phyloP scores from a whole-genome alignment of 1,139 yeast genomes.

The Pichia sp. region DNA sequence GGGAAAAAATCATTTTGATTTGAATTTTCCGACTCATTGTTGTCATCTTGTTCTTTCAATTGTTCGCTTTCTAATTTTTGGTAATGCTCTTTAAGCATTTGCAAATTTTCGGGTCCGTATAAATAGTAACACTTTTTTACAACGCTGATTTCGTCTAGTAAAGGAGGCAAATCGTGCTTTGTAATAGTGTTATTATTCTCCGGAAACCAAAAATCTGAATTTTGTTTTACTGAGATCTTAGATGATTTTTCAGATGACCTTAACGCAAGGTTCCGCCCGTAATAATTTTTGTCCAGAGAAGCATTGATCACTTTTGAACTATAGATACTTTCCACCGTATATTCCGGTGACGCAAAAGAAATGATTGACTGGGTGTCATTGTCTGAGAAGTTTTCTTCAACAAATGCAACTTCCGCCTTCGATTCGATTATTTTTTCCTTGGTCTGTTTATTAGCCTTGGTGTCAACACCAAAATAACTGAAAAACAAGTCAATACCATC shows the following conservation, averaged over 20 bases:
- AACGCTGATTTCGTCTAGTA: slow-evolving; percentile 31
- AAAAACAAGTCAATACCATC: slow-evolving; percentile 28
- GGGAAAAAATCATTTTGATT: neutral
- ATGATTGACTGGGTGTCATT: slow-evolving; percentile 41
- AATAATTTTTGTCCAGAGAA: slow-evolving; percentile 12
- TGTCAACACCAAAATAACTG: slow-evolving; percentile 6
- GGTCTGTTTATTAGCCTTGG: neutral
- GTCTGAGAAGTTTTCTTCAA: slow-evolving; percentile 11
- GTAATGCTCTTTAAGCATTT: neutral
- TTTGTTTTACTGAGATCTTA: neutral
- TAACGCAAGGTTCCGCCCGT: neutral
- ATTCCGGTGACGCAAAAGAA: slow-evolving; percentile 50
- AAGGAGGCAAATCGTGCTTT: slow-evolving; percentile 29
- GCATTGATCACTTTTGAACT: slow-evolving; percentile 41
- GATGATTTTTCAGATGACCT: neutral
- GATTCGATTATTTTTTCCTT: neutral
- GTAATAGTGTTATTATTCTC: slow-evolving; percentile 34
- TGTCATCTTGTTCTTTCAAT: neutral
- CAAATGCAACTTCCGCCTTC: neutral
- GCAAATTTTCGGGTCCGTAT: slow-evolving; percentile 18
- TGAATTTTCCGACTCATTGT: neutral
- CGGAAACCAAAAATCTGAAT: slow-evolving; percentile 38
- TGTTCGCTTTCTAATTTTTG: neutral
- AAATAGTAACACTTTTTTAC: slow-evolving; percentile 32
- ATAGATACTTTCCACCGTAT: slow-evolving; percentile 50